Conservation (phyloP, 2,329 filamentous ascomycete species). For the Calonectria montana region DNA sequence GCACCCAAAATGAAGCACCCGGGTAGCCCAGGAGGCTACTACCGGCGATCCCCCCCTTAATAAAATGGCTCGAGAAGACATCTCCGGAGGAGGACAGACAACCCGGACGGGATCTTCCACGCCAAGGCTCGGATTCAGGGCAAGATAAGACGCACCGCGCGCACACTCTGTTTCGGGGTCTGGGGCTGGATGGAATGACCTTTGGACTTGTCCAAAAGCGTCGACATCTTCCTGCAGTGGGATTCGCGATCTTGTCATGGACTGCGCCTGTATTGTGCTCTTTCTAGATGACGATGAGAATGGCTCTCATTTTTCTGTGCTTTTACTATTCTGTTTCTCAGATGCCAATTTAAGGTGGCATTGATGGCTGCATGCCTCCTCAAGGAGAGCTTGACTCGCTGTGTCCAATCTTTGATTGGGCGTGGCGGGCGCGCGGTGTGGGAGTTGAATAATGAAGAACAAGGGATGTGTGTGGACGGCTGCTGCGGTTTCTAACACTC, state of each 20-base stretch:
- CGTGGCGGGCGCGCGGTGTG: too few relatives aligned
- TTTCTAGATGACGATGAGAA: too few relatives aligned
- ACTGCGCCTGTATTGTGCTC: too few relatives aligned
- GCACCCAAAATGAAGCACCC: neutral
- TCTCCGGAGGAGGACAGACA: too few relatives aligned
- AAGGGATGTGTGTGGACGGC: too few relatives aligned
- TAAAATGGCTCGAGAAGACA: neutral
- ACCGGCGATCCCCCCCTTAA: neutral
- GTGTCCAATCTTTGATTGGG: neutral
- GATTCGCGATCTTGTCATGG: too few relatives aligned
- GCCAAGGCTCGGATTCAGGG: too few relatives aligned
- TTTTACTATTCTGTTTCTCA: neutral
- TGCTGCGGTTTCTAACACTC: neutral
- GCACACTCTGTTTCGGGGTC: neutral
- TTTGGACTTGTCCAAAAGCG: neutral
- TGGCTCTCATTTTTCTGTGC: neutral
- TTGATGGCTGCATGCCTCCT: neutral
- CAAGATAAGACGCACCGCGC: too few relatives aligned
- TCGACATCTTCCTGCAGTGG: too few relatives aligned
- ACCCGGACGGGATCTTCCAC: too few relatives aligned
- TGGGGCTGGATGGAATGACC: neutral
- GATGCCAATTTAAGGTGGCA: neutral
- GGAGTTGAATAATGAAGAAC: neutral
- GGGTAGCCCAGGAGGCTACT: neutral
- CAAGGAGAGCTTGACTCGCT: neutral